Evolutionary conservation across 176 grass and related monocot species (phyloP), one percentile per base, ranked within the genome.

Genomic region (Carex cristatella): DNA sequence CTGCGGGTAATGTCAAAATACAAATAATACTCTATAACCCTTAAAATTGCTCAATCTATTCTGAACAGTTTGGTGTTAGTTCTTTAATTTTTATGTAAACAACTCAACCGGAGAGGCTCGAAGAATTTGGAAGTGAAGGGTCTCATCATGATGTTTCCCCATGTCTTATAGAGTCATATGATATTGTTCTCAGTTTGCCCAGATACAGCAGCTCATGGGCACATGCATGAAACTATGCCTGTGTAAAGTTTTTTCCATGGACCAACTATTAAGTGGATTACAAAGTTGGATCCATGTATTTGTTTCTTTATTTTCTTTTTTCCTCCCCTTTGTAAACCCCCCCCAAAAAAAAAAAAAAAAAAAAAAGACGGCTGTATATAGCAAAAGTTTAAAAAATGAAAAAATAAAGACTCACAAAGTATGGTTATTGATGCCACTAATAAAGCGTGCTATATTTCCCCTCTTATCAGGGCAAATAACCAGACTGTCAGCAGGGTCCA

Each of bases 401-500:
- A 84, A 63, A 77, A 28, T 62, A 80, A 61, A n/a, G 3, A 91
- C 92, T 94, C 84, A 98, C 92, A 1, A 83, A 77, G 83, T 89
- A 83, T 97, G 88, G 81, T 98, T 98, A 73, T 98, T 98, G 77
- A 98, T 98, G 73, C 92, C 95, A 86, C 79, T 94, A 73, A 98
- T 86, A 75, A 94, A 98, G 13, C 92, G 86, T 62, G 92, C 87
- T 76, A 94, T 87, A 75, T 98, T 98, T 55, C 95, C 95, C 62
- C 61, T 87, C 55, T 90, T 94, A 81, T 93, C 93, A 89, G 93
- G 95, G 60, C 86, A 98, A 68, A 98, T 90, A 65, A 93, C 88
- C 16, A 94, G 85, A 84, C 87, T 92, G 72, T 93, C 33, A 64
- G 92, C 87, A 40, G 89, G 89, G 33, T 94, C 80, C 65, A 14